Percentiles rank a stretch among this genome's conserved stretches.
These are phyloP conservation scores for Tricholoma hemisulphureum DNA, from an alignment of 768 basidiomycete genomes.

Conservation along the genomic window DNA sequence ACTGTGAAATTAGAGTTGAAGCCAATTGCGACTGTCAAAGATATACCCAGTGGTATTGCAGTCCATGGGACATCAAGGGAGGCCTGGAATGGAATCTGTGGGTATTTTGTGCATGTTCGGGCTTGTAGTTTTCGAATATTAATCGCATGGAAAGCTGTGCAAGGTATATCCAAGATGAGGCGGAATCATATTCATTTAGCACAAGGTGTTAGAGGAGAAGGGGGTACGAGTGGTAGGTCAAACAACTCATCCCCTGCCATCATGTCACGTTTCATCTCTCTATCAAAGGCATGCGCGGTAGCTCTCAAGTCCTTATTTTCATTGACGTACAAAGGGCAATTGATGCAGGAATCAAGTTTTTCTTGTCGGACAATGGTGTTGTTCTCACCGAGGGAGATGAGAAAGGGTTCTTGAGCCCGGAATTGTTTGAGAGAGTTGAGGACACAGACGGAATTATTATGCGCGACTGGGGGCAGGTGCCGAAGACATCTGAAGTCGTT, in stretches of 20 bases:
- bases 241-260: background rate
- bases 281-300: constrained; percentile 71
- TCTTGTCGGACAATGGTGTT: constrained; percentile 83
- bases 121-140: background rate
- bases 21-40: constrained; percentile 51
- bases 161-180: constrained; percentile 80
- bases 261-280: background rate
- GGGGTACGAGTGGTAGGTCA: constrained; percentile 71
- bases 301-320: constrained; percentile 78
- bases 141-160: constrained; percentile 41
- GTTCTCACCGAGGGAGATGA: constrained; percentile 79
- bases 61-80: constrained; percentile 75
- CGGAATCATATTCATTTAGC: constrained; percentile 94
- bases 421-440: constrained; percentile 73
- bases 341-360: constrained; percentile 68
- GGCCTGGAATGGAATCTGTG: constrained; percentile 76
- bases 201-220: constrained; percentile 63
- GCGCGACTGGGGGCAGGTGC: constrained; percentile 31
- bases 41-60: constrained; percentile 69
- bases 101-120: constrained; percentile 11
- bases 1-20: constrained; percentile 65
- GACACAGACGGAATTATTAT: constrained; percentile 37
- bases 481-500: background rate
- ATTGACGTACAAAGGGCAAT: constrained; percentile 73
- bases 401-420: constrained; percentile 54